These are phyloP conservation scores for Umbelopsis vinacea DNA, from an alignment of 192 early-diverging fungal species.

Conservation along the genomic window DNA sequence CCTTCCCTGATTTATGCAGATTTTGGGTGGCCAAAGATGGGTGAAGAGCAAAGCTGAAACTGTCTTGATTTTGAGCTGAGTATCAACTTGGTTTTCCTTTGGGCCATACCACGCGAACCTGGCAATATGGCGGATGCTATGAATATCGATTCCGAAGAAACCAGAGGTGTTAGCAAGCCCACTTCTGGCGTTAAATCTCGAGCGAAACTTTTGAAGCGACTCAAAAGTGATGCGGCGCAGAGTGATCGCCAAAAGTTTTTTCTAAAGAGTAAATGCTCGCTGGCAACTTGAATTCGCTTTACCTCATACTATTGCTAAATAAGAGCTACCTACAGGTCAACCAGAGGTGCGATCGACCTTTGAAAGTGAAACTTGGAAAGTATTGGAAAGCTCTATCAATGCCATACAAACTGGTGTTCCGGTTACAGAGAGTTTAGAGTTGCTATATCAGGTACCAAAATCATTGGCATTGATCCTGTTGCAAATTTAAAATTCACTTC, in stretches of 20 bases:
- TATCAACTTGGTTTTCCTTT: slow-evolving; percentile 7
- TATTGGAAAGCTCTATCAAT: not conserved
- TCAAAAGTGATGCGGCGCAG: not conserved
- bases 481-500: too few species aligned
- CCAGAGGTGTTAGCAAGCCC: not conserved
- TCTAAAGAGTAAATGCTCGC: slow-evolving; percentile 8
- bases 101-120: not conserved
- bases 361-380: slow-evolving; percentile 9
- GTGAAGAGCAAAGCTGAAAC: not conserved
- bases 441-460: slow-evolving; percentile 9
- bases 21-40: not conserved
- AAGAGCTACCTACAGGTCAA: not conserved
- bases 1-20: too few species aligned
- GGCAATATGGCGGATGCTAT: slow-evolving; percentile 9
- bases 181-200: slow-evolving; percentile 6
- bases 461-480: not conserved
- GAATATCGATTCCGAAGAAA: slow-evolving; percentile 15
- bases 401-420: slow-evolving; percentile 2
- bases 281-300: not conserved
- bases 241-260: slow-evolving; percentile 3
- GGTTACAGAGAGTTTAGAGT: slow-evolving; percentile 8
- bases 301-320: not conserved
- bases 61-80: not conserved
- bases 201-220: slow-evolving; percentile 8
- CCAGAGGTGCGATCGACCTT: slow-evolving; percentile 1